A percentile compares a stretch with the other conserved stretches of the same genome.
phyloP scores from a whole-genome alignment of 352 stramenopile species.

The Pythium sukuiense region DNA sequence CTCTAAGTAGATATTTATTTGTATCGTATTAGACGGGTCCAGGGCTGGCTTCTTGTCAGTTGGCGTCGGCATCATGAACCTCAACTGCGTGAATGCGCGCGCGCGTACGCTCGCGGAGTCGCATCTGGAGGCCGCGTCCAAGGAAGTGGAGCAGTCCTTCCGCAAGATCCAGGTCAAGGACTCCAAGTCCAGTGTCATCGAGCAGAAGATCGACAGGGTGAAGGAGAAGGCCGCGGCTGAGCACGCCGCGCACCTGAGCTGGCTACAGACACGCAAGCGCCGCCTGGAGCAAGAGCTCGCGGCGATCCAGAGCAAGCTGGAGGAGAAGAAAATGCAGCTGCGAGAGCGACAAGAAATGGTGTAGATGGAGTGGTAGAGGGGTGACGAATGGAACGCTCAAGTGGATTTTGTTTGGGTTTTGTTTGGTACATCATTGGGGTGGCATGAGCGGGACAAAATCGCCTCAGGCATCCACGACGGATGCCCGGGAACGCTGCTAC shows the following conservation, averaged over 20 bases:
- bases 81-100: constrained; percentile 72
- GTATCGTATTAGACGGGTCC: constrained; percentile 21
- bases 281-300: constrained; percentile 48
- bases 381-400: constrained; percentile 5
- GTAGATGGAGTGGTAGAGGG: background rate
- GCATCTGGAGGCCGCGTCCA: constrained; percentile 69
- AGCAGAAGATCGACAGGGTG: constrained; percentile 36
- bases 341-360: constrained; percentile 35
- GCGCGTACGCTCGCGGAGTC: constrained; percentile 50
- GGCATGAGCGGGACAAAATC: constrained; percentile 3
- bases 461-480: background rate
- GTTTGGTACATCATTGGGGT: background rate
- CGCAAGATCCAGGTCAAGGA: constrained; percentile 60
- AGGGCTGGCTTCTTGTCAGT: constrained; percentile 7
- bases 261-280: constrained; percentile 50
- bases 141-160: constrained; percentile 60
- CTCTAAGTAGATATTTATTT: background rate
- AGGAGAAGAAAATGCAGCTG: constrained; percentile 57
- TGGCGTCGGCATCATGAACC: constrained; percentile 33
- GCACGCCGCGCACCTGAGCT: constrained; percentile 42
- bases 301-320: constrained; percentile 45
- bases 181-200: constrained; percentile 36
- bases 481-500: constrained; percentile 3
- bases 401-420: constrained; percentile 4
- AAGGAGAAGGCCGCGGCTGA: constrained; percentile 29